Evolutionary conservation across 805 yeast species (phyloP).

Genomic region (Saturnispora ahearnii): DNA sequence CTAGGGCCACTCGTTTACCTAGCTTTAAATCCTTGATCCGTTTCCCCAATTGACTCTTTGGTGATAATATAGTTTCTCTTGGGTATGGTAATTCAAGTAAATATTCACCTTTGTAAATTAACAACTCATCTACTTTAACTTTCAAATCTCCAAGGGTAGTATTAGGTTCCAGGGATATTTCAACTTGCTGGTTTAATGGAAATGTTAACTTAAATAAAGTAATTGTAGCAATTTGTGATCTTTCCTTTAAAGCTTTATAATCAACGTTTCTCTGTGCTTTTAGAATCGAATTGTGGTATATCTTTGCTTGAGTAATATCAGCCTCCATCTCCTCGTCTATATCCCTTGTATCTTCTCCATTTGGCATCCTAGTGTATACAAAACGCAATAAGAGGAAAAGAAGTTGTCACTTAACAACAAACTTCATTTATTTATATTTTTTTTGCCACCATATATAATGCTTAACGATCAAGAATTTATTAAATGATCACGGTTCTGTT

Average conservation of each 20-base stretch:
- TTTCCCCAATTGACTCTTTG: not conserved
- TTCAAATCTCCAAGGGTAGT: not conserved
- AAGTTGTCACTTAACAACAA: not conserved
- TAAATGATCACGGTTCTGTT: not conserved
- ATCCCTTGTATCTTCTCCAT: not conserved
- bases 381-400: not conserved
- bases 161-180: not conserved
- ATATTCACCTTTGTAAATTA: not conserved
- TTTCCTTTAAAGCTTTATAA: not conserved
- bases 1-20: conserved; percentile 1
- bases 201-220: conserved; percentile 2
- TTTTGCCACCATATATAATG: not conserved
- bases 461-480: not conserved
- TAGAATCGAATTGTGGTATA: conserved; percentile 1
- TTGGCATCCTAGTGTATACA: not conserved
- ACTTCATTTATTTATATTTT: not conserved
- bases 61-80: not conserved
- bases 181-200: not conserved
- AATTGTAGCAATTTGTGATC: not conserved
- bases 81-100: conserved; percentile 2
- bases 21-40: not conserved
- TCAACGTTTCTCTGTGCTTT: not conserved
- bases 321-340: not conserved
- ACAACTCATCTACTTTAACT: not conserved
- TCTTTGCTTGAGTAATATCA: not conserved